Evolutionary conservation across 306 rosid species (phyloP), one percentile per base, ranked within the genome.

Genomic region (Cicer bijugum): DNA sequence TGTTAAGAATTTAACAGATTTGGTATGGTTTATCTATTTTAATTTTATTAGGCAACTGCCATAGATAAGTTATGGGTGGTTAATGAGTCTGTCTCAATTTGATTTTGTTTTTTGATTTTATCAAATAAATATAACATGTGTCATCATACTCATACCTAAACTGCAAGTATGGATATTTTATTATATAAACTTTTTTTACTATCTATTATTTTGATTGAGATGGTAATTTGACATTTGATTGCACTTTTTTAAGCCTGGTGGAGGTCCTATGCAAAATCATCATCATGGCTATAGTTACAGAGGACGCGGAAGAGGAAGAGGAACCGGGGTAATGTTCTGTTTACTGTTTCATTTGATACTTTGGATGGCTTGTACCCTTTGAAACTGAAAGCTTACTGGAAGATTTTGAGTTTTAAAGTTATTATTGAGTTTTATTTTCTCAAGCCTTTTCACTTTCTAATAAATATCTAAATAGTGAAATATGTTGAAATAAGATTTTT

Each of bases 271-370:
- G 62, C 96, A 85, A 65, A 71, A 61, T 59, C 75, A 78, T 70
- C 76, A 65, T 71, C 75, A 65, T 46, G 69, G 81, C 74, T 86
- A 84, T 43, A 75, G 71, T 72, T 87, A 89, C 65, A 69, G 96
- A 78, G 97, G 96, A 47, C 93, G 84, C 5, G 97, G 86, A 74
- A 82, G 95, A 82, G 98, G 97, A 67, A 83, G 87, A 73, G 93
- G 89, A 77, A 35, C 40, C 78, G 93, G 85, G 93, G 98, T 93
- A 90, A 86, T 72, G 35, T 20, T 48, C 28, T 70, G 6, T 75
- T 76, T 67, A 2, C 55, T 63, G 56, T 48, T 58, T 55, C 9
- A 7, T 59, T 76, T 70, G 50, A 56, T 46, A 65, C 68, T 38
- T 67, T 72, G 12, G 11, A 40, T 16, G 5, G 9, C 63, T 12